Evolutionary conservation across 2,329 filamentous ascomycete genomes (phyloP), one percentile per base, ranked within the genome.

Genomic region (Trichoderma endophyticum): DNA sequence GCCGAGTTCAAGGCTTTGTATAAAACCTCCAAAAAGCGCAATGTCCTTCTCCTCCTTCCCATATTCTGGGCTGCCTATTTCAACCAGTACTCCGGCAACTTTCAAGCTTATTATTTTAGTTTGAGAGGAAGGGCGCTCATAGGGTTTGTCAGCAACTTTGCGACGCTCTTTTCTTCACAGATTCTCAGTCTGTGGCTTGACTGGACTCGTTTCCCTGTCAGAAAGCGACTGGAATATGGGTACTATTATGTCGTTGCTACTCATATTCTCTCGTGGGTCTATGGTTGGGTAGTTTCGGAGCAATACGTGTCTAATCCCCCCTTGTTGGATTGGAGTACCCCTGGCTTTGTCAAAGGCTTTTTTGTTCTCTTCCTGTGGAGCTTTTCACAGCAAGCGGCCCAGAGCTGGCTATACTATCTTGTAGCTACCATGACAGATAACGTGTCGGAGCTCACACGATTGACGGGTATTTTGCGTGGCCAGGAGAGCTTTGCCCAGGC

Each of bases 371-470:
- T 85, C 0, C 79, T 86, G 0, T 86, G 84, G 85, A 80, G 82
- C 8, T 87, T 88, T 73, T 80, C 86, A 2, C 80, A 85, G 3
- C 86, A 89, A 75, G 80, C 84, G 0, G 76, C 87, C 24, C 86
- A 88, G 76, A 88, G 87, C 69, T 88, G 85, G 85, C 79, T 88
- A 1, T 88, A 88, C 73, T 88, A 88, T 74, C 79, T 89, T 21
- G 78, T 89, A 2, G 84, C 86, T 0, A 87, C 84, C 6, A 88
- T 84, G 79, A 88, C 86, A 0, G 84, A 88, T 67, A 87, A 88
- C 64, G 87, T 88, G 71, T 86, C 86, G 0, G 86, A 89, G 73
- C 77, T 87, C 15, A 81, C 80, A 3, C 79, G 82, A 0, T 80
- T 82, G 60, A 81, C 81, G 3, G 82, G 82, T 6, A 80, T 83